These are phyloP conservation scores for Pinus taeda DNA, from an alignment of 75 land plant species.

Conservation along the genomic window DNA sequence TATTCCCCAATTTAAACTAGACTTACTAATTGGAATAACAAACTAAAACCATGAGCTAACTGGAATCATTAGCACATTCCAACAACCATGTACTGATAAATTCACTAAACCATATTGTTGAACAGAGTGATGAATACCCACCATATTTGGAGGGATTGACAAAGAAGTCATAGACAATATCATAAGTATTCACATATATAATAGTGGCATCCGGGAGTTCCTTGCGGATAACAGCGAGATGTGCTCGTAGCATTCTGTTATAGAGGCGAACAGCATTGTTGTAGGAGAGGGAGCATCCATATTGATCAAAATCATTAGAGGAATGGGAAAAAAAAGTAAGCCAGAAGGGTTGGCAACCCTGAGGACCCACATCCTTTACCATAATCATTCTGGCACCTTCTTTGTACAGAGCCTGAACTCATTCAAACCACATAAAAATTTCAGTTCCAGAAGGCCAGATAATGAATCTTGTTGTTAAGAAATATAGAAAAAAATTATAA, in stretches of 20 bases:
- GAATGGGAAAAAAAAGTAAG: conserved; percentile 36
- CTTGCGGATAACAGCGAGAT: conserved; percentile 18
- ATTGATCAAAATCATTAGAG: conserved; percentile 41
- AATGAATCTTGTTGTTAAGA: too few relatives aligned
- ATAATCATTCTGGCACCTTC: conserved; percentile 58
- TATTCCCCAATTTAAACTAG: too few relatives aligned
- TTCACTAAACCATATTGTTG: too few relatives aligned
- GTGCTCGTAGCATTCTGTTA: conserved; percentile 45
- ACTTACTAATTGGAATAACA: too few relatives aligned
- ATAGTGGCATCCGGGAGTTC: conserved; percentile 40
- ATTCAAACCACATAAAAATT: background rate
- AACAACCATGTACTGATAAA: too few relatives aligned
- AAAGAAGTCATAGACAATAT: conserved; percentile 52
- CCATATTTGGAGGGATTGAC: conserved; percentile 37
- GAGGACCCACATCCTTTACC: conserved; percentile 66
- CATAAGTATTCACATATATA: conserved; percentile 48
- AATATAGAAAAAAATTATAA: too few relatives aligned
- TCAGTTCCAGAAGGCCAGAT: too few relatives aligned
- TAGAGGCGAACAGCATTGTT: conserved; percentile 64
- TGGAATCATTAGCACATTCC: too few relatives aligned
- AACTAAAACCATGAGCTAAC: too few relatives aligned
- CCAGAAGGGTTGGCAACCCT: conserved; percentile 63
- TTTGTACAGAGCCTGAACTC: conserved; percentile 41
- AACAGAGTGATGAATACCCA: too few relatives aligned
- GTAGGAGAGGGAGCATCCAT: conserved; percentile 62